Evolutionary conservation across 352 stramenopile genomes (phyloP), one percentile per base, ranked within the genome.

Genomic region (Pythium grandisporangium): DNA sequence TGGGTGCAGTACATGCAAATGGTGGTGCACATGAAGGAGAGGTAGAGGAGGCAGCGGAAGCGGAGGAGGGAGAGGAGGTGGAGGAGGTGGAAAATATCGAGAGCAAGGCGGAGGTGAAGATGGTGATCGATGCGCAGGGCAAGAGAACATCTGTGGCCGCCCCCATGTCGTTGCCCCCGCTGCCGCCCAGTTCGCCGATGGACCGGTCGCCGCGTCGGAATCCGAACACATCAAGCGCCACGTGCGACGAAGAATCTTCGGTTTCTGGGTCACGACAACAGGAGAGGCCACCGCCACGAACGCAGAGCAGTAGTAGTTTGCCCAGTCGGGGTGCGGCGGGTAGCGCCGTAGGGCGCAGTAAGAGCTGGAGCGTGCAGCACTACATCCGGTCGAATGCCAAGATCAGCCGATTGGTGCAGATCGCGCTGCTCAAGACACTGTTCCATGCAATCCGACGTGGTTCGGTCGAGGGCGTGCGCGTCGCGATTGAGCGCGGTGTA

Each of bases 401-500:
- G 50, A 50, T 90, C 50, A 85, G 58, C 30, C 70, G 71, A 14
- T 53, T 93, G 13, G 74, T 93, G 55, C 81, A 93, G 46, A 76
- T 70, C 4, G 80, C 78, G 45, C 48, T 93, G 48, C 63, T 93
- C 27, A 87, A 93, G 56, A 91, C 78, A 30, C 54, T 93, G 42
- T 61, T 93, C 16, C 78, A 93, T 42, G 79, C 80, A 10, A 76
- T 93, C 41, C 76, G 77, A 5, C 61, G 59, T 20, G 80, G 80
- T 1, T 90, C 79, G 0, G 74, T 85, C 5, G 80, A 93, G 38
- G 80, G 80, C 8, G 77, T 91, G 22, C 83, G 81, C 33, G 69
- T 93, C 24, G 76, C 80, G 8, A 93, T 93, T 42, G 80, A 93
- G 44, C 77, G 80, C 33, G 73, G 77, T 22, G 80, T 93, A 32